phyloP scores from a whole-genome alignment of 2,329 filamentous ascomycete genomes.

The Colletotrichum orbiculare region DNA sequence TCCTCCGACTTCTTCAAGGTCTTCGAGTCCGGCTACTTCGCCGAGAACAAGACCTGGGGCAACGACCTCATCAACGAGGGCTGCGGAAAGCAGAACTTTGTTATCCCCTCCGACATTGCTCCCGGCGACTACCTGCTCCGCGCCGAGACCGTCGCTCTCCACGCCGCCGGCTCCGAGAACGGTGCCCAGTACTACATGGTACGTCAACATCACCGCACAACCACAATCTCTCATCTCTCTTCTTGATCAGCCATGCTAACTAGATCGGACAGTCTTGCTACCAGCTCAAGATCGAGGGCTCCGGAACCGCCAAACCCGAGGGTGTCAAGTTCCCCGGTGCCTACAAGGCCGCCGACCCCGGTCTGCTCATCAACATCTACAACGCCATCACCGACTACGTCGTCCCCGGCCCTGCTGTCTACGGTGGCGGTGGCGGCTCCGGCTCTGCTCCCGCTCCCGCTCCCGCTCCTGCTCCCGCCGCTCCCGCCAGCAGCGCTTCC shows the following conservation, averaged over 20 bases:
- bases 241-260: not conserved
- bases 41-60: constrained; percentile 35
- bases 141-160: constrained; percentile 65
- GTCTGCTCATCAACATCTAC: constrained; percentile 57
- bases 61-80: constrained; percentile 38
- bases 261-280: constrained; percentile 54
- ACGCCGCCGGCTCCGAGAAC: constrained; percentile 50
- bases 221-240: too few species aligned
- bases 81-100: constrained; percentile 35
- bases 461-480: constrained; percentile 10
- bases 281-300: constrained; percentile 42
- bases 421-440: constrained; percentile 37
- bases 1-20: constrained; percentile 64
- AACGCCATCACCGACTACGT: constrained; percentile 37
- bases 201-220: not conserved
- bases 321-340: constrained; percentile 39
- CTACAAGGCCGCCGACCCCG: constrained; percentile 49
- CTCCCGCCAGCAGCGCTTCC: constrained; percentile 2
- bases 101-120: constrained; percentile 57
- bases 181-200: constrained; percentile 52
- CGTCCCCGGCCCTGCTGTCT: constrained; percentile 35
- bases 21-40: constrained; percentile 53
- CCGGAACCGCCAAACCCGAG: constrained; percentile 38
- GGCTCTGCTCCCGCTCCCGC: constrained; percentile 6
- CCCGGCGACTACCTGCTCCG: constrained; percentile 65